Base-by-base conservation (phyloP, 352 stramenopile species). In the Aphanomyces euteiches region DNA sequence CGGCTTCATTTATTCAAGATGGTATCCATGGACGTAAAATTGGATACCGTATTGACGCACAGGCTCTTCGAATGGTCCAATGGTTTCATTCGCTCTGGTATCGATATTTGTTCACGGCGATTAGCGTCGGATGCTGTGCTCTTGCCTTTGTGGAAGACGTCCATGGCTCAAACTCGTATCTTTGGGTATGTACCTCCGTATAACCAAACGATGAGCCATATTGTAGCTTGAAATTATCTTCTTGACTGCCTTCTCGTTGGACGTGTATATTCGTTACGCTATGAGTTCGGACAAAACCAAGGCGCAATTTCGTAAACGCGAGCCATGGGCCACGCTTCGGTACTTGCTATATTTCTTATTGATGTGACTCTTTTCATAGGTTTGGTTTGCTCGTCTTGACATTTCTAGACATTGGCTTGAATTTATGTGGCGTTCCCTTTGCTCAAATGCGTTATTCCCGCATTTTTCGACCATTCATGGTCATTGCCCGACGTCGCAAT, bases 21-120 rank as follows among this genome's bases (percentile, higher is more conserved):
- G 86, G 84, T 28, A 80, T 93, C 36, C 86, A 93, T 71, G 86
- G 84, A n/a, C 84, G 86, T 36, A 93, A 93, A 74, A 89, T 93
- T 63, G 84, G 81, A 45, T 92, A 91, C 63, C 80, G 84, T 40
- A 73, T 93, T 40, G 86, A 93, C 71, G 79, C 79, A 65, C 79
- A 80, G 56, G 80, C 86, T 37, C 73, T 93, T 0, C 78, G 89
- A 3, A 71, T 92, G 45, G 86, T 90, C 65, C 75, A 87, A 53
- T 66, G 90, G 7, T 93, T 92, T 69, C 86, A 93, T 66, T 88
- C 84, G 2, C 77, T 81, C 37, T 84, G 78, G 36, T 94, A 94
- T 74, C 76, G 82, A 41, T 54, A 79, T 17, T 72, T 90, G 59
- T 93, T 90, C 72, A 91, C 87, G 21, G 17, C 90, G 28, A 76